phyloP scores from a whole-genome alignment of 2,329 filamentous ascomycete species.

The Leptosphaerulina australis region DNA sequence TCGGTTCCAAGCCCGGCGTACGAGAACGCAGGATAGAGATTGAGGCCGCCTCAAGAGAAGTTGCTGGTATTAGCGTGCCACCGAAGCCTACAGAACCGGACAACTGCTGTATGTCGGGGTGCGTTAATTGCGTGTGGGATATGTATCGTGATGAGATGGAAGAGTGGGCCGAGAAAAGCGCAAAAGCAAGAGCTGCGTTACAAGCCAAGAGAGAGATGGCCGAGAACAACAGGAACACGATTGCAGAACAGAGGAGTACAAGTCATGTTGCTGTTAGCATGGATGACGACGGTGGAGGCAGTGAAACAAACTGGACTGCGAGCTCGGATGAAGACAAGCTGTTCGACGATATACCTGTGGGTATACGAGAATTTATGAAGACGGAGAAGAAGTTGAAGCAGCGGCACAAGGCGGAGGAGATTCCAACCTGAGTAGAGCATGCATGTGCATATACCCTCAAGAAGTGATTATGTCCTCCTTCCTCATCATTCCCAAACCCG shows the following conservation, averaged over 20 bases:
- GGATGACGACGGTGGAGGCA: conserved; percentile 82
- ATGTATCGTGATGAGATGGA: conserved; percentile 89
- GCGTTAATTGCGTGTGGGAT: conserved; percentile 97
- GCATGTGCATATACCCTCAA: conserved; percentile 22
- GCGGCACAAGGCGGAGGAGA: conserved; percentile 68
- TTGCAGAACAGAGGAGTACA: conserved; percentile 49
- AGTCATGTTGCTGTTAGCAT: conserved; percentile 64
- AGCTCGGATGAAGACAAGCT: conserved; percentile 64
- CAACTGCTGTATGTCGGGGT: conserved; percentile 99
- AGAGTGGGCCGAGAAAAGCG: conserved; percentile 74
- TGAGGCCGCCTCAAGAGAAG: conserved; percentile 63
- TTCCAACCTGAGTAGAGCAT: conserved; percentile 28
- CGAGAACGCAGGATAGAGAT: conserved; percentile 71
- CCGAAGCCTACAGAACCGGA: conserved; percentile 88
- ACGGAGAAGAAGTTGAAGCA: conserved; percentile 89
- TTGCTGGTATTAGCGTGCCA: conserved; percentile 83
- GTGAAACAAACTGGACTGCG: conserved; percentile 68
- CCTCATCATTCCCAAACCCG: conserved; percentile 1
- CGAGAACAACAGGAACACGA: conserved; percentile 45
- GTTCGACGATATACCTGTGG: conserved; percentile 83
- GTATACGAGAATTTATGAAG: conserved; percentile 96
- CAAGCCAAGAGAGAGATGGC: conserved; percentile 38
- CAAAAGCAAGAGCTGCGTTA: conserved; percentile 66
- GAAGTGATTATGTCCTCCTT: conserved; percentile 8
- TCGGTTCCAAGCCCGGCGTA: conserved; percentile 78